Evolutionary conservation across 345 rosid species (phyloP), one percentile per base, ranked within the genome.

Genomic region (Ricinus communis): DNA sequence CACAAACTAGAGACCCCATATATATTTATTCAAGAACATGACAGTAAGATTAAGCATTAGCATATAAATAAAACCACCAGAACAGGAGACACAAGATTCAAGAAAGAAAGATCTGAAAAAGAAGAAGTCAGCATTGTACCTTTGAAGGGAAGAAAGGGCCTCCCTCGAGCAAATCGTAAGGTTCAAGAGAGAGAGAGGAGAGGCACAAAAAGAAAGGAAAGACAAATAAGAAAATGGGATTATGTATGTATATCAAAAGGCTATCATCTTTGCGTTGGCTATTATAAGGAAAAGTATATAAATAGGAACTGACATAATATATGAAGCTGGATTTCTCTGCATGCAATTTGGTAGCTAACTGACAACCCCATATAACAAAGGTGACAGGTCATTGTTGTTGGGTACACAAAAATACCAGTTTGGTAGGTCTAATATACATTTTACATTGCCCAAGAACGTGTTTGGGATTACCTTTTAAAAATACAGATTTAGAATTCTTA

Each of bases 61-160:
- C 28, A 12, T n/a, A 50, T 5, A 40, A 25, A 28, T 5, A 1
- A 45, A 43, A 66, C 22, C 2, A 52, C 6, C 22, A 41, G 31
- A 77, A 57, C 14, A 73, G 33, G 25, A 50, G 41, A 18, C n/a
- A 7, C n/a, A 18, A 19, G 3, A 40, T 47, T 30, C 21, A 22
- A 3, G 49, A 53, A 4, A 22, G 21, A 33, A 36, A 13, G 0
- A 38, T 36, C 27, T 18, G 1, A 27, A 54, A 8, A 38, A 57
- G 4, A 52, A 21, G 9, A 21, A 22, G 4, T 51, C 22, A 11
- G 41, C 63, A 53, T 45, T 73, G 1, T 8, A 76, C 76, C 71
- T 56, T 36, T 47, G 45, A 66, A 55, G 74, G 72, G 45, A 72
- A 46, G 31, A 19, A 65, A 25, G 40, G 24, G 11, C n/a, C n/a